Conservation (phyloP, 1,139 yeast genomes). For the Blastobotrys capitulatus region DNA sequence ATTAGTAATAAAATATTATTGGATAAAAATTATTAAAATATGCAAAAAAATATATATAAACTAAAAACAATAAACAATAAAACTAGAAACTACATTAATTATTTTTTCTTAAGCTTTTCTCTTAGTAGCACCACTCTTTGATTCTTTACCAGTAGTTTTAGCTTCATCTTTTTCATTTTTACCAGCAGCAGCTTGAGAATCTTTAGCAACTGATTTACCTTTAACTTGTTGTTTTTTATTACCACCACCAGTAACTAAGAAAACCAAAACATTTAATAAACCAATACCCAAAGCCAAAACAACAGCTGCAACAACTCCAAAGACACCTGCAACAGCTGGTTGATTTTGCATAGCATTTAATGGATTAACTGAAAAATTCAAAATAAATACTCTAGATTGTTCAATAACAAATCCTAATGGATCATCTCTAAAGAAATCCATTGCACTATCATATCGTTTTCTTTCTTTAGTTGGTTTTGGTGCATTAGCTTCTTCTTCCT, state of each 20-base stretch:
- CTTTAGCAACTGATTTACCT: slow-evolving; percentile 12
- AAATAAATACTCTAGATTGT: slow-evolving; percentile 30
- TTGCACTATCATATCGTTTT: slow-evolving; percentile 22
- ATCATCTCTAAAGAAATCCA: slow-evolving; percentile 32
- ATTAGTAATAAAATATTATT: no score
- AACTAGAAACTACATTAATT: not conserved
- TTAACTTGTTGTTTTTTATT: slow-evolving; percentile 13
- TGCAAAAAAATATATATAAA: not conserved
- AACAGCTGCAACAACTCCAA: slow-evolving; percentile 22
- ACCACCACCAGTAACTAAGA: slow-evolving; percentile 14
- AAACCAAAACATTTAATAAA: slow-evolving; percentile 23
- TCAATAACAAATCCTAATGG: slow-evolving; percentile 33
- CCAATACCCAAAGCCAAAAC: slow-evolving; percentile 25
- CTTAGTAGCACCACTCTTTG: slow-evolving; percentile 23
- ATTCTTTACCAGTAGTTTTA: slow-evolving; percentile 15
- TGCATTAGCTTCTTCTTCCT: slow-evolving; percentile 32
- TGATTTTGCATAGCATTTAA: slow-evolving; percentile 30
- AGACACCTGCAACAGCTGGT: slow-evolving; percentile 32
- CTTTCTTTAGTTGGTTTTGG: slow-evolving; percentile 22
- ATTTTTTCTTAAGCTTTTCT: slow-evolving; percentile 19
- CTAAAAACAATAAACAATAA: not conserved
- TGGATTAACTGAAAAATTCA: slow-evolving; percentile 30
- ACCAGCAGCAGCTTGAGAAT: slow-evolving; percentile 6
- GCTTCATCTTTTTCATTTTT: slow-evolving; percentile 8
- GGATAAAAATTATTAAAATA: not conserved